Evolutionary conservation across 2,329 filamentous ascomycete species (phyloP).

Genomic region (Sodiomyces alkalinus): DNA sequence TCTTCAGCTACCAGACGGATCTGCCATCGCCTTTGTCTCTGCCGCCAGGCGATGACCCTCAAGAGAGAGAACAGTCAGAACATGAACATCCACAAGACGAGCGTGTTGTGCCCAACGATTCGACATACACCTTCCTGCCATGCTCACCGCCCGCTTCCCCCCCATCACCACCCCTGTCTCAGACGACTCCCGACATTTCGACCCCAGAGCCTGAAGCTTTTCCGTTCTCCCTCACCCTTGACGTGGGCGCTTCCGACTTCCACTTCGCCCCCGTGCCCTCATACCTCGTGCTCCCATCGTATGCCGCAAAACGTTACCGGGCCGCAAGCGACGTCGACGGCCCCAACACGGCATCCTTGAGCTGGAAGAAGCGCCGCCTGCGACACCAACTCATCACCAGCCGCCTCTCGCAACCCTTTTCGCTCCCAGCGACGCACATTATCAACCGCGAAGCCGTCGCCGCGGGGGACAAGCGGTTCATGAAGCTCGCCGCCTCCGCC

Average conservation of each 20-base stretch:
- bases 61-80: too few relatives aligned
- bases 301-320: conserved; percentile 15
- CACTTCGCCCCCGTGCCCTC: conserved; percentile 2
- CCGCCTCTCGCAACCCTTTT: conserved; percentile 53
- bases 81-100: too few relatives aligned
- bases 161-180: too few relatives aligned
- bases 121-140: too few relatives aligned
- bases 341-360: conserved; percentile 30
- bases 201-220: too few relatives aligned
- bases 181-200: too few relatives aligned
- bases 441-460: conserved; percentile 40
- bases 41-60: too few relatives aligned
- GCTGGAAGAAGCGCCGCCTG: conserved; percentile 53
- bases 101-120: too few relatives aligned
- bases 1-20: too few relatives aligned
- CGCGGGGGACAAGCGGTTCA: conserved; percentile 29
- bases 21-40: too few relatives aligned
- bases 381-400: conserved; percentile 51
- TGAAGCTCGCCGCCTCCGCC: conserved; percentile 29
- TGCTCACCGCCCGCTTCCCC: neutral
- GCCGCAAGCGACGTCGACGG: conserved; percentile 43
- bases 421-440: conserved; percentile 54
- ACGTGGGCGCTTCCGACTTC: conserved; percentile 1
- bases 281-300: too few relatives aligned
- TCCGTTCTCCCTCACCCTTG: neutral